Evolutionary conservation across 192 early-diverging fungal genomes (phyloP), one percentile per base, ranked within the genome.

Genomic region (Backusella liffmaniae): DNA sequence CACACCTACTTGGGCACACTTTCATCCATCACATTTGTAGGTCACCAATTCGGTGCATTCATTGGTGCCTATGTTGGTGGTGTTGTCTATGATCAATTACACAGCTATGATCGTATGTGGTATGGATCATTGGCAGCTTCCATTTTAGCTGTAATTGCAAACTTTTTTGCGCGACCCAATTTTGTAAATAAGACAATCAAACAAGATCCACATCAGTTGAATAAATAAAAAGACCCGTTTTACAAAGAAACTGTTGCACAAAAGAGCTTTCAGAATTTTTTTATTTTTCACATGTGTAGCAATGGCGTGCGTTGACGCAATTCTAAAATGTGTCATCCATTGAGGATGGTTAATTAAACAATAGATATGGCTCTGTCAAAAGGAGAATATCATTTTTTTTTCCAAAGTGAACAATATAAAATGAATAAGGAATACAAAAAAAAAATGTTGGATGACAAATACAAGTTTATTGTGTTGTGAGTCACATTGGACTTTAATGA

Each of bases 11-110:
- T 83, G 3, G 81, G 81, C 23, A 83, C 81, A 21, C 44, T 83
- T 10, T 59, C 78, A 0, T 76, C 77, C 29, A 70, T 83, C 13
- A 79, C 75, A 9, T 83, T 79, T 66, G 70, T 83, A 66, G 79
- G 77, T 34, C 81, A 83, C 41, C 81, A 83, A 65, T 74, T 83
- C 5, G 81, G 77, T 4, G 73, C 77, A 15, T 83, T 83, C 35
- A 49, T 70, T 65, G 81, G 81, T 59, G 77, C 81, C 26, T 83
- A 76, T 65, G 32, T 83, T 1, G 81, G 74, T 18, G 81, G 81
- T 39, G 70, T 79, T 3, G 75, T 75, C 21, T 83, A 73, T 49
- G 81, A 83, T 56, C 23, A 65, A 13, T 26, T 59, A 12, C 65
- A 69, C 32, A 75, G 69, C 5, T 83, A 83, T 46, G 70, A 15